Base-by-base conservation (phyloP, 768 basidiomycete genomes). In the Podaxis sp. region DNA sequence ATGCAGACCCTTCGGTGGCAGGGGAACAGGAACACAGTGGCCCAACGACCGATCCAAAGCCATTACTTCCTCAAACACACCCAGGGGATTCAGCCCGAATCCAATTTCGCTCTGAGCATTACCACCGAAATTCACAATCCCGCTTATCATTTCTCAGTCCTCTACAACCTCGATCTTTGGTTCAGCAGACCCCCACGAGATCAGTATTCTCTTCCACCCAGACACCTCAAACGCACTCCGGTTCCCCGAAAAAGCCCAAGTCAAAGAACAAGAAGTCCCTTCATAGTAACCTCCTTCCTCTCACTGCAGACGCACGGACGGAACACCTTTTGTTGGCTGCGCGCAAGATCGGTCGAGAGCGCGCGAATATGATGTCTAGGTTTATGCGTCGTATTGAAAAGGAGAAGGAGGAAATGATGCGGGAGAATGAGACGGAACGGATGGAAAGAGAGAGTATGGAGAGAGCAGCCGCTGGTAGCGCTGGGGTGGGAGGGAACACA, bases 291-390 rank as follows among this genome's bases (percentile, higher is more conserved):
- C 54, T 63, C 17, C 24, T 55, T 1, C 70, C 82, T 44, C 63
- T 82, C 49, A 71, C 80, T 64, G 75, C 87, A 1, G 91, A 93
- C 64, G 91, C 90, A 3, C 82, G 87, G 52, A 79, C 82, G 0
- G 90, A 92, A 67, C 89, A 89, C 67, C 74, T 92, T 11, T 77
- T 93, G 1, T 75, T 89, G 12, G 90, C 90, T 2, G 87, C 89
- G 8, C 83, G 88, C n/a, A 86, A 77, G 58, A 79, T 91, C 3
- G 90, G 90, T 3, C 81, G 84, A 36, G 79, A 85, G 59, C 83
- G 89, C 7, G 82, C 85, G 0, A 80, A 80, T 3, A 70, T 84
- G n/a, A 70, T 87, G 22, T 80, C 84, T 0, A 87, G 87, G 1
- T 71, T 85, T 60, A 67, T 80, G 67, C 70, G 76, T 19, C 75